Evolutionary conservation across 129 eudicot species (phyloP), one percentile per base, ranked within the genome.

Genomic region (Chrysanthemum seticuspe): DNA sequence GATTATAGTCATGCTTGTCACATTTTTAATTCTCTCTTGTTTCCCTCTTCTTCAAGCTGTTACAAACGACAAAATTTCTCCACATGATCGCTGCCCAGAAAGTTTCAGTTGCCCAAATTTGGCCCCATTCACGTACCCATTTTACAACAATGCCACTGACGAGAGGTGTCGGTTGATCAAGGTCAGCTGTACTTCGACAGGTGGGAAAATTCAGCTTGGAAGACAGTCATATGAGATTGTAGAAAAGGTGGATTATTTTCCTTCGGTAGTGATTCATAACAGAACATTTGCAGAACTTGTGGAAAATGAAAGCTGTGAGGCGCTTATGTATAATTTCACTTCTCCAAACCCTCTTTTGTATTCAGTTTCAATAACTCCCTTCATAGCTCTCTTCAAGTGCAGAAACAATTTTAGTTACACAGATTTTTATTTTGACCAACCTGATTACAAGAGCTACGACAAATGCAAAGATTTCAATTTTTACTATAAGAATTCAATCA

Each of bases 381-480:
- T 2, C 12, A 52, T 85, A 68, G 71, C 80, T 68, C 13, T 88
- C 55, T 85, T 80, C 72, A 78, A 73, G 70, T 88, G 90, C 34
- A 4, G 3, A 34, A 67, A 21, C 5, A 4, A 36, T n/a, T 15
- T 3, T 25, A 3, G 6, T 2, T 0, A 10, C 45, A 10, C 19
- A 0, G 65, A 62, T 0, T 23, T 40, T 48, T 65, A 78, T 65
- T 78, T 72, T 58, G 13, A 1, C 2, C n/a, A 7, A 15, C 1
- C 8, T 16, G 16, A 0, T n/a, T 78, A 72, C 72, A 23, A 18
- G 1, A 65, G 53, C 53, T 0, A 27, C 63, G 13, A 13, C 2
- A 13, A 2, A n/a, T 72, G 78, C 70, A 0, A 0, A 25, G 18
- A 65, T 64, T 3, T 65, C 74, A 48, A 13, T 7, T 47, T 79